Conservation (phyloP, 305 asterid genomes). For the Fraxinus xanthoxyloides region DNA sequence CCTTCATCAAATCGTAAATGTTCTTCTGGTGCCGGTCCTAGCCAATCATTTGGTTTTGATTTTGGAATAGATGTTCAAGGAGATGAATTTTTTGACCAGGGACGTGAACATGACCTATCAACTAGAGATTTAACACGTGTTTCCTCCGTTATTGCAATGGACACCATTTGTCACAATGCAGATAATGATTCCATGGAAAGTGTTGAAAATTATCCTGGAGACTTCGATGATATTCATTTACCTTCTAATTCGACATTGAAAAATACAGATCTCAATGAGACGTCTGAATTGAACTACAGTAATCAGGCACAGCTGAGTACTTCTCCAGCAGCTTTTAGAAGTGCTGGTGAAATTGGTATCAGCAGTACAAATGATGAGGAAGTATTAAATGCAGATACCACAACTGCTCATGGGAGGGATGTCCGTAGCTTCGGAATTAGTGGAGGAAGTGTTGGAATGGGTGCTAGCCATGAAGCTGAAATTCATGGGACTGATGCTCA, state of each 20-base stretch:
- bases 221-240: conserved; percentile 66
- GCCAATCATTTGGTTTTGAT: conserved; percentile 56
- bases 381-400: conserved; percentile 88
- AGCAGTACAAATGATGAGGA: conserved; percentile 98
- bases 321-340: conserved; percentile 59
- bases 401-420: conserved; percentile 74
- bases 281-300: conserved; percentile 90
- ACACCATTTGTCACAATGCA: conserved; percentile 64
- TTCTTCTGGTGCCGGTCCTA: conserved; percentile 90
- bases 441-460: conserved; percentile 99
- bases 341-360: conserved; percentile 85
- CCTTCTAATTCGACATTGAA: conserved; percentile 74
- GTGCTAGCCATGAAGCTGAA: conserved; percentile 99
- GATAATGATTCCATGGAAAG: conserved; percentile 96
- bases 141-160: conserved; percentile 98
- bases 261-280: conserved; percentile 64
- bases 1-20: conserved; percentile 48
- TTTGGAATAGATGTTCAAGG: conserved; percentile 52
- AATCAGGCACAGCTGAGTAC: conserved; percentile 94
- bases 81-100: conserved; percentile 55
- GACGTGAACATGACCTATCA: conserved; percentile 57
- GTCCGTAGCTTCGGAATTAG: conserved; percentile 90
- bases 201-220: conserved; percentile 87
- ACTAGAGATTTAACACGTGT: conserved; percentile 74
- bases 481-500: conserved; percentile 82